Evolutionary conservation across 495 filamentous ascomycete species (phyloP).

Genomic region (Penicillium desertorum): DNA sequence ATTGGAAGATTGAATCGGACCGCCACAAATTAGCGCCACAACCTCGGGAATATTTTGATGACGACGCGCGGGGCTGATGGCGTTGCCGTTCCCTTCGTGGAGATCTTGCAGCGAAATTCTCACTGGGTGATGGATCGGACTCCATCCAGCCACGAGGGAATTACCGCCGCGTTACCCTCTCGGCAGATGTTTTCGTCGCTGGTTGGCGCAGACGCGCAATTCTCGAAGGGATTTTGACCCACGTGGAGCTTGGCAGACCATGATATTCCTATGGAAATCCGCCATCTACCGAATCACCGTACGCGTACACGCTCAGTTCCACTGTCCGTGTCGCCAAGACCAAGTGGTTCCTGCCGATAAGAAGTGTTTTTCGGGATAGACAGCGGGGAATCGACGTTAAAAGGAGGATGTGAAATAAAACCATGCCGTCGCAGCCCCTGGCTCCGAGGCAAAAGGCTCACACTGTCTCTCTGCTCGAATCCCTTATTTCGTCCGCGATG

Average conservation of each 20-base stretch:
- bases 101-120: neutral
- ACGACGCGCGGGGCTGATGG: slow-evolving; percentile 24
- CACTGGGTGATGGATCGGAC: neutral
- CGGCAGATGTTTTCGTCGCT: neutral
- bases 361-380: slow-evolving; percentile 4
- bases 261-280: neutral
- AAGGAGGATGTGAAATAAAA: neutral
- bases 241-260: slow-evolving; percentile 17
- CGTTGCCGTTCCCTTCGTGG: slow-evolving; percentile 9
- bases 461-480: neutral
- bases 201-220: slow-evolving; percentile 7
- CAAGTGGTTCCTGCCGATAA: neutral
- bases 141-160: neutral
- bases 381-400: neutral
- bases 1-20: too few relatives aligned
- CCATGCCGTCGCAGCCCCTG: neutral
- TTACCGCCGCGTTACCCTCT: neutral
- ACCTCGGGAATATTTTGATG: neutral
- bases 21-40: slow-evolving; percentile 12
- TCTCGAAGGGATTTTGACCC: neutral
- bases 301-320: slow-evolving; percentile 4
- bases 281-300: slow-evolving; percentile 13
- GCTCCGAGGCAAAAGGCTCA: neutral
- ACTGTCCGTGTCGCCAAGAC: slow-evolving; percentile 9
- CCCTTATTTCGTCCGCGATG: slow-evolving; percentile 23